A percentile compares a stretch with the other conserved stretches of the same genome.
These are phyloP conservation scores for Candida tammaniensis DNA, from an alignment of 805 yeast species.

Conservation along the genomic window DNA sequence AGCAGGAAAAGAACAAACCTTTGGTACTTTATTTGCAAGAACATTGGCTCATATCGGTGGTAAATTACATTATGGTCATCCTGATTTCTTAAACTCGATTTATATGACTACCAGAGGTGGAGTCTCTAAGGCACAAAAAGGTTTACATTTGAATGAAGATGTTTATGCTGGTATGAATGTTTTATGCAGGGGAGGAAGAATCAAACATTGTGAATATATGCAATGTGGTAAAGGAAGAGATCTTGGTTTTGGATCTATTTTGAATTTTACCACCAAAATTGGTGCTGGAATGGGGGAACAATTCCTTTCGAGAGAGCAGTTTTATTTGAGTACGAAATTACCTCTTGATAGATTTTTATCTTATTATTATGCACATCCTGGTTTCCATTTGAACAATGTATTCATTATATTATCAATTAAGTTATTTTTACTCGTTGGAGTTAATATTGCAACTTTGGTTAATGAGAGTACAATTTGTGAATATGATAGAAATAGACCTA, in stretches of 20 bases:
- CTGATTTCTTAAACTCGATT: slow-evolving; percentile 74
- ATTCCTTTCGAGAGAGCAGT: slow-evolving; percentile 80
- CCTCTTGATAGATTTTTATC: slow-evolving; percentile 80
- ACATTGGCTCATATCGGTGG: slow-evolving; percentile 84
- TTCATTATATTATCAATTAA: slow-evolving; percentile 76
- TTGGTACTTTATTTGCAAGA: slow-evolving; percentile 82
- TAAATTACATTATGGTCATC: slow-evolving; percentile 85
- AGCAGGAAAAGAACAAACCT: slow-evolving; percentile 88
- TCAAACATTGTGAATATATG: slow-evolving; percentile 82
- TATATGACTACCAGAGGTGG: slow-evolving; percentile 88
- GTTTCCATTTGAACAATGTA: slow-evolving; percentile 79
- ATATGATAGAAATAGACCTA: slow-evolving; percentile 62
- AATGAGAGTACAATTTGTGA: slow-evolving; percentile 69
- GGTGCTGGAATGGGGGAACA: slow-evolving; percentile 96
- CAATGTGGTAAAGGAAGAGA: slow-evolving; percentile 93
- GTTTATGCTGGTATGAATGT: slow-evolving; percentile 89
- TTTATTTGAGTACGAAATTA: slow-evolving; percentile 74
- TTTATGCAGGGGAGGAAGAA: slow-evolving; percentile 79
- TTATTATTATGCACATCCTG: slow-evolving; percentile 83
- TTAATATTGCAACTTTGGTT: slow-evolving; percentile 70
- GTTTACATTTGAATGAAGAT: slow-evolving; percentile 83
- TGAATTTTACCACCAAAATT: slow-evolving; percentile 82
- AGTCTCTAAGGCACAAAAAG: slow-evolving; percentile 83
- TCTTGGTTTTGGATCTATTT: slow-evolving; percentile 81
- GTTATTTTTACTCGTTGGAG: slow-evolving; percentile 64